Evolutionary conservation across 345 rosid genomes (phyloP).

Genomic region (Syzygium oleosum): DNA sequence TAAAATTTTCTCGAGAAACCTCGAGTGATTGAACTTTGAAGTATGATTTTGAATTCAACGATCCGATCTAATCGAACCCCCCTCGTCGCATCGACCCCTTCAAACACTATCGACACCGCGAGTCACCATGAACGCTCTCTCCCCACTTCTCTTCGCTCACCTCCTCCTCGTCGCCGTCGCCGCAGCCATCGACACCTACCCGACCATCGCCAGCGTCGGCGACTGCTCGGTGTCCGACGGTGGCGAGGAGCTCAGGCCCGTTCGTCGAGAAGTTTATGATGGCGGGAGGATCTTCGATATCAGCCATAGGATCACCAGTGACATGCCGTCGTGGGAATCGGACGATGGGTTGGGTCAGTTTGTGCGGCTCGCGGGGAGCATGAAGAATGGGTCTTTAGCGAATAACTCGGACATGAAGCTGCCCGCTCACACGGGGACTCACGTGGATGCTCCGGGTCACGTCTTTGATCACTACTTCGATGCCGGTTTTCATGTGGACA

Average conservation of each 20-base stretch:
- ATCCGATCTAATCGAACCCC: too few relatives aligned
- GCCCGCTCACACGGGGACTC: constrained; percentile 41
- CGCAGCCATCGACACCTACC: not conserved
- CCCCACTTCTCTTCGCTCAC: not conserved
- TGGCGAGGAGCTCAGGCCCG: constrained; percentile 2
- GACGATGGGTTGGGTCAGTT: constrained; percentile 30
- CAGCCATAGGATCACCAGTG: constrained; percentile 21
- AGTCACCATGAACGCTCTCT: not conserved
- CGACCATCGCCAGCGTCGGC: not conserved
- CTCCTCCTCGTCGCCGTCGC: not conserved
- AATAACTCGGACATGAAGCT: constrained; percentile 29
- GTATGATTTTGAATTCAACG: too few relatives aligned
- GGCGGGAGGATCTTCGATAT: constrained; percentile 35
- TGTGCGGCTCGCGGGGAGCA: constrained; percentile 24
- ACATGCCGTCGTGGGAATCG: constrained; percentile 25
- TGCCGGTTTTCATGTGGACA: constrained; percentile 34
- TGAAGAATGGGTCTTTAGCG: constrained; percentile 31
- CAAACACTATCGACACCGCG: not conserved
- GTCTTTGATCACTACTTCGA: constrained; percentile 32
- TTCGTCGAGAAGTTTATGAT: constrained; percentile 16
- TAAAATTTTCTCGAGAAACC: too few relatives aligned
- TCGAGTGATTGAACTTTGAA: too few relatives aligned
- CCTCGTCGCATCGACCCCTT: too few relatives aligned
- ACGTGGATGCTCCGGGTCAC: constrained; percentile 48
- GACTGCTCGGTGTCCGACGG: constrained; percentile 1